Evolutionary conservation across 2,329 filamentous ascomycete genomes (phyloP).

Genomic region (Aspergillus sclerotialis): DNA sequence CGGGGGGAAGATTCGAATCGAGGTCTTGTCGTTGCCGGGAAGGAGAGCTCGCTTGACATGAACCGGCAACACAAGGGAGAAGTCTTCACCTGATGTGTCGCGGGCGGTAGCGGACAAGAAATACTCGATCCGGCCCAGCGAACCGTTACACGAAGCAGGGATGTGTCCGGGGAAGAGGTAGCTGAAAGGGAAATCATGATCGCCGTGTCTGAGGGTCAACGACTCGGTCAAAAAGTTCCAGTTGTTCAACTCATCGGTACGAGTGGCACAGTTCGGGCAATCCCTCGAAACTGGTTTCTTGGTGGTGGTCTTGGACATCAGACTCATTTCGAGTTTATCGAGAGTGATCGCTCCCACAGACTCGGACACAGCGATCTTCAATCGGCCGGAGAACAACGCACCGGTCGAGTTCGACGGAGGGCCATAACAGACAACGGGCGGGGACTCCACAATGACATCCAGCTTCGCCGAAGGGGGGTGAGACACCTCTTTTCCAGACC

Average conservation of each 20-base stretch:
- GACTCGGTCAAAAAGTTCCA: conserved; percentile 67
- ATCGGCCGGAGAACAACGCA: conserved; percentile 75
- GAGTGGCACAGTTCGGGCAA: conserved; percentile 68
- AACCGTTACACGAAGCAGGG: conserved; percentile 73
- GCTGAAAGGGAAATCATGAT: conserved; percentile 82
- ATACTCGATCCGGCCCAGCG: conserved; percentile 69
- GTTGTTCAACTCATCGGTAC: conserved; percentile 65
- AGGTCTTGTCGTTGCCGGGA: conserved; percentile 75
- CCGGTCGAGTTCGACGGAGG: conserved; percentile 68
- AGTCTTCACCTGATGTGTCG: conserved; percentile 53
- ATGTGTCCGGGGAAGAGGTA: conserved; percentile 76
- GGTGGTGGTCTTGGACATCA: conserved; percentile 64
- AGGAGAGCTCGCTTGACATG: conserved; percentile 73
- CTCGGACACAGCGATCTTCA: conserved; percentile 67
- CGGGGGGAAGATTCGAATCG: conserved; percentile 88
- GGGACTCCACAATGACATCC: conserved; percentile 68
- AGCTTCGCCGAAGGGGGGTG: conserved; percentile 44
- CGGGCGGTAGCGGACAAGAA: conserved; percentile 63
- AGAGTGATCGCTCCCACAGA: conserved; percentile 54
- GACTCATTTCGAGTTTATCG: conserved; percentile 63
- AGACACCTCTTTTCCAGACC: conserved; percentile 18
- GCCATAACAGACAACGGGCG: conserved; percentile 79
- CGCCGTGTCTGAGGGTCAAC: conserved; percentile 41
- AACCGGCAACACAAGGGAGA: conserved; percentile 62
- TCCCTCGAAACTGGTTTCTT: conserved; percentile 76